Conservation (phyloP, 129 eudicot genomes). For the Escallonia rubra region DNA sequence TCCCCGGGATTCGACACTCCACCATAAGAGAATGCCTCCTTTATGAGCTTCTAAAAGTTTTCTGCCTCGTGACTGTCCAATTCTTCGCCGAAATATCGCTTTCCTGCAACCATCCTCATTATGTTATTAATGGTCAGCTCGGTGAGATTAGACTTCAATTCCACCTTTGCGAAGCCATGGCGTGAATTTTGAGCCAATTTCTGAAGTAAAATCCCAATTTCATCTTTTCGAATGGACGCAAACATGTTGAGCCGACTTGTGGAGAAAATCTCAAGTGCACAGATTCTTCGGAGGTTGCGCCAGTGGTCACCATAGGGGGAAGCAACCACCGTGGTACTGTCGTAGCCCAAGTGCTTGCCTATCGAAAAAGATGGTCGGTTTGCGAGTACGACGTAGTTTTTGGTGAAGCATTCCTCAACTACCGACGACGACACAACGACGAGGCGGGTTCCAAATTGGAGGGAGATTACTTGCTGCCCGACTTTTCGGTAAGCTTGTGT, state of each 20-base stretch:
- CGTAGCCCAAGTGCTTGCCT: constrained; percentile 33
- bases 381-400: constrained; percentile 42
- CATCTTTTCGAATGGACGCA: constrained; percentile 22
- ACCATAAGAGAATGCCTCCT: constrained; percentile 5
- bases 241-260: constrained; percentile 32
- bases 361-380: constrained; percentile 30
- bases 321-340: constrained; percentile 29
- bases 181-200: neutral
- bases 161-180: neutral
- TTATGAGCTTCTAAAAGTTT: constrained; percentile 15
- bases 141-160: constrained; percentile 22
- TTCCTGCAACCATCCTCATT: constrained; percentile 41
- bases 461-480: constrained; percentile 34
- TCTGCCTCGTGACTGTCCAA: constrained; percentile 18
- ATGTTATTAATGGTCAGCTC: constrained; percentile 23
- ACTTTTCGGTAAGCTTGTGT: constrained; percentile 15
- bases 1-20: constrained; percentile 22
- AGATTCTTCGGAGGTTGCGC: constrained; percentile 48
- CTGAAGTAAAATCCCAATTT: constrained; percentile 9
- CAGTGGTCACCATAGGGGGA: constrained; percentile 41
- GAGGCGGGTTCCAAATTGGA: constrained; percentile 25
- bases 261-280: constrained; percentile 31
- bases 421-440: constrained; percentile 25
- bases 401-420: constrained; percentile 40
- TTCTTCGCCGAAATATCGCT: constrained; percentile 13